Evolutionary conservation across 768 basidiomycete species (phyloP), one percentile per base, ranked within the genome.

Genomic region (Cystofilobasidium macerans): DNA sequence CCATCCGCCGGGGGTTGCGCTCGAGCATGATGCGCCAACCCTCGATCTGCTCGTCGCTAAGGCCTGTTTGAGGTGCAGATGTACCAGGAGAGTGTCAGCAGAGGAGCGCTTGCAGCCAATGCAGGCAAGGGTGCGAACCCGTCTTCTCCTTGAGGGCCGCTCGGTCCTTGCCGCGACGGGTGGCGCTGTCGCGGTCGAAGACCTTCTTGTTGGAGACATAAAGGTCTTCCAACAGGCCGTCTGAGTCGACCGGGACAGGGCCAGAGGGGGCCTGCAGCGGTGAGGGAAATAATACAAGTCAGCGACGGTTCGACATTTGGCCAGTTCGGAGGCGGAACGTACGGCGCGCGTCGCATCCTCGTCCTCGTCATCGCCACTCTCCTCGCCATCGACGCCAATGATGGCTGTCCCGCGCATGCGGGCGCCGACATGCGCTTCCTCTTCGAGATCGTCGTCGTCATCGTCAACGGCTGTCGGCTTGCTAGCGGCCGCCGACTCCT

Each of bases 1-100:
- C 51, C 51, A 54, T 54, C 5, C 51, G 51, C 2, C 51, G 51
- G 30, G 51, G 51, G 72, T 93, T 86, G 70, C 86, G 78, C 65
- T 97, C 93, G 65, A 95, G 75, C 86, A 94, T 89, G 63, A 88
- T 84, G 64, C 77, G 82, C 91, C 91, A 95, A 0, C 91, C 92
- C 75, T 95, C 91, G 32, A 95, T 84, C 72, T 94, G 91, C 70
- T 86, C 86, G 71, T 95, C 84, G 13, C 74, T 78, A 84, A 86
- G 87, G 14, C 86, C 86, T 86, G 62, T 32, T 48, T 24, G 18
- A 26, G 48, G 24, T 18, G 47, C 9, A 24, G n/a, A 35, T 9
- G 32, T n/a, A 0, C 20, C 33, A 35, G 11, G 16, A 24, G 22
- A 64, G 42, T 32, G 26, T n/a, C 57, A 70, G 45, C 38, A 12